Evolutionary conservation across 768 basidiomycete species (phyloP).

Genomic region (Pluteus cervinus): DNA sequence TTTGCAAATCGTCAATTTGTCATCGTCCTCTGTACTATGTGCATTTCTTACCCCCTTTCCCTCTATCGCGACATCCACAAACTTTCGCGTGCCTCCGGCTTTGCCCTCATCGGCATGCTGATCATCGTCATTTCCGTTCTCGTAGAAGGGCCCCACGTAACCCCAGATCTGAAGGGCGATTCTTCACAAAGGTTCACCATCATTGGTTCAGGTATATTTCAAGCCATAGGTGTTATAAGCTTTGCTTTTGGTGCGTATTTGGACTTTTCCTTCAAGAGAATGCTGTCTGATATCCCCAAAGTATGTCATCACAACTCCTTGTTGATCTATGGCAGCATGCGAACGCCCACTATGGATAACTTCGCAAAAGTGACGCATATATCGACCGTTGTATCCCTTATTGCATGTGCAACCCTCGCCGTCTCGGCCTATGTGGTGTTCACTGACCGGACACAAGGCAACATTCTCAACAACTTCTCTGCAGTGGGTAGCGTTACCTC

Average conservation of each 20-base stretch:
- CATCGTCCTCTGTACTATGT: constrained; percentile 79
- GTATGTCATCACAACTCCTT: constrained; percentile 98
- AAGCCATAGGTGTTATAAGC: constrained; percentile 96
- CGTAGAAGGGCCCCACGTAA: constrained; percentile 73
- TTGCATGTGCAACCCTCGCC: constrained; percentile 81
- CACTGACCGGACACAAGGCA: constrained; percentile 90
- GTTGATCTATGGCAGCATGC: constrained; percentile 90
- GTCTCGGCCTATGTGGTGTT: constrained; percentile 84
- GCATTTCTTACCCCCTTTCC: constrained; percentile 91
- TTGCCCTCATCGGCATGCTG: constrained; percentile 90
- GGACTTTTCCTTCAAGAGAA: not conserved
- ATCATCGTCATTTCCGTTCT: constrained; percentile 87
- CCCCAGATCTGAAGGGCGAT: constrained; percentile 71
- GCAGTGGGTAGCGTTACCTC: constrained; percentile 35
- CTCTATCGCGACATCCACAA: constrained; percentile 98
- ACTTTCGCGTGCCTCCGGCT: constrained; percentile 83
- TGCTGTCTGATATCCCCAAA: constrained; percentile 13
- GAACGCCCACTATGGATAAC: constrained; percentile 89
- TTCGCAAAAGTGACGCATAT: constrained; percentile 92
- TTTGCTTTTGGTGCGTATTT: constrained; percentile 65
- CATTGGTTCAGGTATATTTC: constrained; percentile 77
- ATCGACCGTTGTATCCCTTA: constrained; percentile 77
- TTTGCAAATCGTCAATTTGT: constrained; percentile 86
- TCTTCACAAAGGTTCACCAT: constrained; percentile 69
- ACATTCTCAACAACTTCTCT: constrained; percentile 94